These are phyloP conservation scores for Phlebiopsis gigantea DNA, from an alignment of 768 basidiomycete genomes.

Conservation along the genomic window DNA sequence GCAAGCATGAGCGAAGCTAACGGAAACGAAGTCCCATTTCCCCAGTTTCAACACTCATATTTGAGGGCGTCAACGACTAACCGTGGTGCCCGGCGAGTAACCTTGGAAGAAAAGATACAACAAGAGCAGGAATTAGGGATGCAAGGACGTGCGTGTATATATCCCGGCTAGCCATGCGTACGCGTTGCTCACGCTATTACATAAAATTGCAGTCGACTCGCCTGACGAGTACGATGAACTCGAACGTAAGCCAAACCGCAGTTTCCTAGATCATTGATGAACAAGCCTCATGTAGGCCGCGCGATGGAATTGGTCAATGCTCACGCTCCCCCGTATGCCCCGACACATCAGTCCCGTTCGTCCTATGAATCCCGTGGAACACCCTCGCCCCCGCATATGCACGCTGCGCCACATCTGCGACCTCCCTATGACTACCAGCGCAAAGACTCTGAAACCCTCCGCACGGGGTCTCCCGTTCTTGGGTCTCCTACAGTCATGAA, in stretches of 20 bases:
- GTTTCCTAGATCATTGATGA: not conserved
- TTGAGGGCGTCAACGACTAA: conserved; percentile 29
- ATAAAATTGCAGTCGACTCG: conserved; percentile 11
- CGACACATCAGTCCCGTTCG: not conserved
- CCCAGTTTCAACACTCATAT: conserved; percentile 32
- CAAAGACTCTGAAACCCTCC: conserved; percentile 74
- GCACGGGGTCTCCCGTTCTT: conserved; percentile 21
- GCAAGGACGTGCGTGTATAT: conserved; percentile 34
- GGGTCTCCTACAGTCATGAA: conserved; percentile 24
- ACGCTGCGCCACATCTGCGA: conserved; percentile 24
- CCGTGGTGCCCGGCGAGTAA: conserved; percentile 33
- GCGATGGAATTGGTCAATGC: conserved; percentile 18
- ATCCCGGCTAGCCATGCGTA: no score
- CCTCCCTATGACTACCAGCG: conserved; percentile 48
- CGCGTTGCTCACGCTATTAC: conserved; percentile 12
- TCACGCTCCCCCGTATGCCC: conserved; percentile 20
- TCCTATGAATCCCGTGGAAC: conserved; percentile 29
- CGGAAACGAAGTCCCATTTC: conserved; percentile 7
- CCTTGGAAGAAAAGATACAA: conserved; percentile 41
- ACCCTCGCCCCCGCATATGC: conserved; percentile 44
- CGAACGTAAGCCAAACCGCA: conserved; percentile 32
- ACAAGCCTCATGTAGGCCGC: conserved; percentile 14
- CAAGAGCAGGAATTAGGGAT: conserved; percentile 29
- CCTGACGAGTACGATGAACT: conserved; percentile 29
- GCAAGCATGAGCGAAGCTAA: conserved; percentile 62